Base-by-base conservation (phyloP, 768 basidiomycete species). In the Lyophyllum semitale region DNA sequence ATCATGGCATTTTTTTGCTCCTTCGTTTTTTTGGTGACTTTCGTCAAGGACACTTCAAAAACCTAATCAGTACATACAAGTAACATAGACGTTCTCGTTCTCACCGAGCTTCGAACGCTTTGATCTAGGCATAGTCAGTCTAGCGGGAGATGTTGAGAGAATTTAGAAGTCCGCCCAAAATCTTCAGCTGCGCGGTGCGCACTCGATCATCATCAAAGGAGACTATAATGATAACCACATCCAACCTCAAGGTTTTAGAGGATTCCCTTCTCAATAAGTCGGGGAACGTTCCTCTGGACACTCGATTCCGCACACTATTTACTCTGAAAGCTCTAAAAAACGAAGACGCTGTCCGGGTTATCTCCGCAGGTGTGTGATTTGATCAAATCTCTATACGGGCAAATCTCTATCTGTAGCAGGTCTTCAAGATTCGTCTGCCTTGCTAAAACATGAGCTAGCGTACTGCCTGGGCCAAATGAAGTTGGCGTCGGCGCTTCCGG, bases 381-480 rank as follows among this genome's bases (percentile, higher is more conserved):
- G 30, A 59, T 54, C 57, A 54, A 29, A 59, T 55, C 51, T 43
- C 37, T 51, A 17, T 52, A 17, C 53, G 53, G 58, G 54, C 40
- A 60, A 32, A 60, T 50, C 40, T 25, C 48, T 35, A 4, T 15
- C 26, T 27, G 41, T 46, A 54, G 46, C 63, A 95, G 95, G 89
- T 25, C 93, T 99, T 68, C 70, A 73, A 30, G 95, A 98, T 69
- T 80, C 85, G 5, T 97, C 94, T 40, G 91, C 94, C 8, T 71
- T 99, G 55, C 80, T 99, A 29, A 98, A 98, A 66, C 97, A 99
- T 69, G 97, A 99, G 66, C 81, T 99, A 2, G 97, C 97, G 1
- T 99, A 98, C 69, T 95, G 94, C 65, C 81, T 99, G 3, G 97
- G 97, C 0, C 97, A 99, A 72, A 89, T 95, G 73, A 87, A 87